Percentiles rank a stretch among this genome's conserved stretches.
Evolutionary conservation across 106 monocot species (phyloP).

Genomic region (Gastrodia elata): DNA sequence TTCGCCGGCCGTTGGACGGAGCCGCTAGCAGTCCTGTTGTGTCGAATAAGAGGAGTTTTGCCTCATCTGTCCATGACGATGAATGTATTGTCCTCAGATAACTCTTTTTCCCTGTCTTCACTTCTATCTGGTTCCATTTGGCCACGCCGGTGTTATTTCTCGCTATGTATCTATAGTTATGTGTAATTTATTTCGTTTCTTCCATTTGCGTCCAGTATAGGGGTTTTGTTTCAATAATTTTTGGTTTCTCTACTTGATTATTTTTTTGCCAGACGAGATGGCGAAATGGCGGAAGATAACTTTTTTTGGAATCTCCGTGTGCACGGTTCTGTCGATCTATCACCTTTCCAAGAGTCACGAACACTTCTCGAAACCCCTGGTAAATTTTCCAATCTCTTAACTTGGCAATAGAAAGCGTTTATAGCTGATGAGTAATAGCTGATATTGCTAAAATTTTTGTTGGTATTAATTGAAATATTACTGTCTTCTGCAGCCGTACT

Average conservation of each 20-base stretch:
- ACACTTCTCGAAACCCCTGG: constrained; percentile 49
- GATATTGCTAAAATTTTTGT: not conserved
- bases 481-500: constrained; percentile 32
- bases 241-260: not conserved
- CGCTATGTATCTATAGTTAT: not conserved
- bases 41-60: constrained; percentile 4
- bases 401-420: not conserved
- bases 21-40: not conserved
- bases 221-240: not conserved
- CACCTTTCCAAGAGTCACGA: constrained; percentile 56
- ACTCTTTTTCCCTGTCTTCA: not conserved
- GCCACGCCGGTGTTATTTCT: too few species aligned
- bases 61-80: constrained; percentile 10
- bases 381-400: constrained; percentile 7
- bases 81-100: not conserved
- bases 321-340: constrained; percentile 38
- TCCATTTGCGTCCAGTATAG: not conserved
- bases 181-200: not conserved
- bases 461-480: not conserved
- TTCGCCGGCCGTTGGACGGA: not conserved
- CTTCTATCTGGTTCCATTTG: not conserved
- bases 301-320: constrained; percentile 45
- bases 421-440: not conserved
- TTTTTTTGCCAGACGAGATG: constrained; percentile 37
- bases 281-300: constrained; percentile 86